Percentiles rank a stretch among this genome's conserved stretches.
Conservation (phyloP, 2,329 filamentous ascomycete genomes). For the Trichoderma atrobrunneum region DNA sequence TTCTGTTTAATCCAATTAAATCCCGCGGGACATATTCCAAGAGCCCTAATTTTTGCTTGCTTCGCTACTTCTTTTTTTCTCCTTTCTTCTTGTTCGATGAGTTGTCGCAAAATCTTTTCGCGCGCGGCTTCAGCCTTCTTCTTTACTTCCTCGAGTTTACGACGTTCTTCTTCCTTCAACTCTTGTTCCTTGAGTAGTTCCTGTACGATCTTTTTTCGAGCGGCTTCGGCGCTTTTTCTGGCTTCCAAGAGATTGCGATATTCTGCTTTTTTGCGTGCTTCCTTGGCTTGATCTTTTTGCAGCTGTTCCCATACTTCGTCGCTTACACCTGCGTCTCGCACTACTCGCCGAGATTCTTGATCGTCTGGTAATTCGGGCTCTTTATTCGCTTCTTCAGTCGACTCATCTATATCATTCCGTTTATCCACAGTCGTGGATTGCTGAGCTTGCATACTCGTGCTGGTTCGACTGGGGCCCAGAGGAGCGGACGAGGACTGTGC, state of each 20-base stretch:
- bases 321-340: constrained; percentile 56
- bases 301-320: constrained; percentile 63
- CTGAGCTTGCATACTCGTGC: background rate
- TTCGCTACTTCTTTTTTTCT: constrained; percentile 38
- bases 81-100: constrained; percentile 22
- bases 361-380: background rate
- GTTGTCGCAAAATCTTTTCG: constrained; percentile 36
- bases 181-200: constrained; percentile 24
- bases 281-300: constrained; percentile 45
- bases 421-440: constrained; percentile 6
- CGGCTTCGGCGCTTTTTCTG: constrained; percentile 29
- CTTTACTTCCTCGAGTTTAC: constrained; percentile 25
- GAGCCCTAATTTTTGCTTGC: constrained; percentile 47
- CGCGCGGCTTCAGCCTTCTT: constrained; percentile 30
- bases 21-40: constrained; percentile 57
- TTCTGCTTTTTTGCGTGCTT: constrained; percentile 38
- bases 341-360: background rate
- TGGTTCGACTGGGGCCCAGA: background rate
- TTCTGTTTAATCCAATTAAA: constrained; percentile 60
- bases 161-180: background rate
- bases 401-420: background rate
- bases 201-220: constrained; percentile 34
- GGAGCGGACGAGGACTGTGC: background rate
- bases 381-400: constrained; percentile 12
- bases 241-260: constrained; percentile 35